Percentiles rank a stretch among this genome's conserved stretches.
Conservation (phyloP, 2,329 filamentous ascomycete species). For the Penicillium frequentans region DNA sequence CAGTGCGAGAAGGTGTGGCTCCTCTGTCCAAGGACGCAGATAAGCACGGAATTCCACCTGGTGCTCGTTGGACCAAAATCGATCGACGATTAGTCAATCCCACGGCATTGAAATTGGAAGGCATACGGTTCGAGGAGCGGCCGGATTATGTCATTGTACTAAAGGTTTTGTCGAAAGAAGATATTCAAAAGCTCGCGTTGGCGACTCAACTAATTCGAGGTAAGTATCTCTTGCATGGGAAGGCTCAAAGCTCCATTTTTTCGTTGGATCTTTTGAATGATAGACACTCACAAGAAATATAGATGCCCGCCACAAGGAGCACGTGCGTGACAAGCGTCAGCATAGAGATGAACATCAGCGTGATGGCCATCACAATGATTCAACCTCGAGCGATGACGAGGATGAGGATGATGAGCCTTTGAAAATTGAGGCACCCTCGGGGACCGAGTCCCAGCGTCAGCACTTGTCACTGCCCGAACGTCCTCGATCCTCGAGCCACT, state of each 20-base stretch:
- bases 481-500: constrained; percentile 14
- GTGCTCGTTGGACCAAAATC: constrained; percentile 92
- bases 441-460: constrained; percentile 9
- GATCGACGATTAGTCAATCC: constrained; percentile 86
- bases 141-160: constrained; percentile 92
- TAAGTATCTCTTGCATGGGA: constrained; percentile 42
- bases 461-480: constrained; percentile 18
- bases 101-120: constrained; percentile 78
- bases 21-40: constrained; percentile 81
- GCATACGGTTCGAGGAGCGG: constrained; percentile 89
- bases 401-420: constrained; percentile 32
- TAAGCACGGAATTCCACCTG: constrained; percentile 68
- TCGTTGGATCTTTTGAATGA: neutral
- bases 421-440: constrained; percentile 33
- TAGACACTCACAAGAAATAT: constrained; percentile 15
- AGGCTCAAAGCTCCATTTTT: neutral
- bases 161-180: constrained; percentile 79
- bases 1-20: constrained; percentile 84
- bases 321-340: constrained; percentile 37
- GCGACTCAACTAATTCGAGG: constrained; percentile 80
- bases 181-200: constrained; percentile 83
- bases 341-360: constrained; percentile 47
- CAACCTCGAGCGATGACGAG: constrained; percentile 39
- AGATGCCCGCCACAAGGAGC: constrained; percentile 40
- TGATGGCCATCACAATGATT: constrained; percentile 28